Evolutionary conservation across 768 basidiomycete genomes (phyloP).

Genomic region (Collybia sordida): DNA sequence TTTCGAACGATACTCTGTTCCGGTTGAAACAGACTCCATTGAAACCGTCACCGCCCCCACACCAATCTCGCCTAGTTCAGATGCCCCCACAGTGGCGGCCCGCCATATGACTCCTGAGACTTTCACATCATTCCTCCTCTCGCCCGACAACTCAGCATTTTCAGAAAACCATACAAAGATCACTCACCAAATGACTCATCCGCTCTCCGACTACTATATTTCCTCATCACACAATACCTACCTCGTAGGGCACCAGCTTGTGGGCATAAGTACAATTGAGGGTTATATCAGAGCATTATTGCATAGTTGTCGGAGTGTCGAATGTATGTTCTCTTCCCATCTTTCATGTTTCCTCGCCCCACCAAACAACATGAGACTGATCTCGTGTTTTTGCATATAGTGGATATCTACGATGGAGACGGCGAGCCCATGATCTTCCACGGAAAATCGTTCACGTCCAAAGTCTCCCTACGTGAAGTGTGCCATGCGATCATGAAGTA

Average conservation of each 20-base stretch:
- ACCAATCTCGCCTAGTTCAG: background rate
- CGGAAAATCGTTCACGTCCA: conserved; percentile 84
- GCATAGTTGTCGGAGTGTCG: conserved; percentile 91
- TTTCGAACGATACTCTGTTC: conserved; percentile 10
- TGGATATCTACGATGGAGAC: conserved; percentile 92
- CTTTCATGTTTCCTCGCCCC: background rate
- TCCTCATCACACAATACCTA: conserved; percentile 94
- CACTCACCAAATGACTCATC: conserved; percentile 85
- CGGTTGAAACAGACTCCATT: too few species aligned
- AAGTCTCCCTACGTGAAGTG: conserved; percentile 77
- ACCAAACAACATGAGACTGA: conserved; percentile 2
- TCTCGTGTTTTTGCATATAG: conserved; percentile 35
- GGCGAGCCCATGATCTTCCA: conserved; percentile 84
- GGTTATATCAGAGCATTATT: conserved; percentile 91
- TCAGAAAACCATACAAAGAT: conserved; percentile 41
- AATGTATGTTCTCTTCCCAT: conserved; percentile 53
- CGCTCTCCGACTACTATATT: conserved; percentile 84
- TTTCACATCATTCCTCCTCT: conserved; percentile 80
- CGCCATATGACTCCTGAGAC: conserved; percentile 49
- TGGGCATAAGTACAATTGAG: conserved; percentile 88
- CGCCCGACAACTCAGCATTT: conserved; percentile 67
- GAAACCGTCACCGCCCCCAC: background rate
- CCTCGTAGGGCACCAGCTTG: conserved; percentile 80
- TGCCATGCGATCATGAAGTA: conserved; percentile 86
- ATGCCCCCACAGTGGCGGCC: conserved; percentile 4